phyloP scores from a whole-genome alignment of 768 basidiomycete genomes.

The Dentipellis sp. region DNA sequence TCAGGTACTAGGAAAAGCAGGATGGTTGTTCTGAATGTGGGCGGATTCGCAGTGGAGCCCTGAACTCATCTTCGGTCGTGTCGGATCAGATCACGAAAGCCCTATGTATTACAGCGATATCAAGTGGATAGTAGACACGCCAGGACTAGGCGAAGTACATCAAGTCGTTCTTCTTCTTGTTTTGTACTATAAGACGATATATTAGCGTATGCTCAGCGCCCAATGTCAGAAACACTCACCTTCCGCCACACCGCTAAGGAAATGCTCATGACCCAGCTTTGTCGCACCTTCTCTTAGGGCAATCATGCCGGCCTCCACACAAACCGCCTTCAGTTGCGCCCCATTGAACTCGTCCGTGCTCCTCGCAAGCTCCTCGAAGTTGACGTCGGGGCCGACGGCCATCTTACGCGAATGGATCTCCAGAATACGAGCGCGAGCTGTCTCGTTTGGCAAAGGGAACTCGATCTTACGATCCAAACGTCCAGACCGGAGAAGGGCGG shows the following conservation, averaged over 20 bases:
- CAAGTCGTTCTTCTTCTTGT: slow-evolving; percentile 99
- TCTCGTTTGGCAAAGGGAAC: slow-evolving; percentile 94
- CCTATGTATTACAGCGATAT: too few relatives aligned
- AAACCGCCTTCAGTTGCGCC: slow-evolving; percentile 95
- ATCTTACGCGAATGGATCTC: slow-evolving; percentile 98
- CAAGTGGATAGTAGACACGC: too few relatives aligned
- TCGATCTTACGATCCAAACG: slow-evolving; percentile 98
- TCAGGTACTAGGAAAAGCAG: too few relatives aligned
- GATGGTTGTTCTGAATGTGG: too few relatives aligned
- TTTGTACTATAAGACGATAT: slow-evolving; percentile 61
- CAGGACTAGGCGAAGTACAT: slow-evolving; percentile 76
- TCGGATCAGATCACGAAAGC: too few relatives aligned
- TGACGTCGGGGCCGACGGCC: slow-evolving; percentile 79
- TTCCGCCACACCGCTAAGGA: slow-evolving; percentile 86
- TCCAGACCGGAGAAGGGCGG: slow-evolving; percentile 95
- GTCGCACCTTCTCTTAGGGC: slow-evolving; percentile 88
- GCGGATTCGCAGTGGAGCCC: too few relatives aligned
- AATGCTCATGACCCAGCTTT: slow-evolving; percentile 89
- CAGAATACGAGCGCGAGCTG: slow-evolving; percentile 90
- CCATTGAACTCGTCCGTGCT: slow-evolving; percentile 98
- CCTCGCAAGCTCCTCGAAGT: slow-evolving; percentile 93
- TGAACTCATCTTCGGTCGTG: too few relatives aligned
- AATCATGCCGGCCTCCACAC: slow-evolving; percentile 99
- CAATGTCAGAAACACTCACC: slow-evolving; percentile 33
- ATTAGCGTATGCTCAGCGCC: slow-evolving; percentile 17